A percentile compares a stretch with the other conserved stretches of the same genome.
These are phyloP conservation scores for Linnemannia exigua DNA, from an alignment of 192 early-diverging fungal genomes.

Conservation along the genomic window DNA sequence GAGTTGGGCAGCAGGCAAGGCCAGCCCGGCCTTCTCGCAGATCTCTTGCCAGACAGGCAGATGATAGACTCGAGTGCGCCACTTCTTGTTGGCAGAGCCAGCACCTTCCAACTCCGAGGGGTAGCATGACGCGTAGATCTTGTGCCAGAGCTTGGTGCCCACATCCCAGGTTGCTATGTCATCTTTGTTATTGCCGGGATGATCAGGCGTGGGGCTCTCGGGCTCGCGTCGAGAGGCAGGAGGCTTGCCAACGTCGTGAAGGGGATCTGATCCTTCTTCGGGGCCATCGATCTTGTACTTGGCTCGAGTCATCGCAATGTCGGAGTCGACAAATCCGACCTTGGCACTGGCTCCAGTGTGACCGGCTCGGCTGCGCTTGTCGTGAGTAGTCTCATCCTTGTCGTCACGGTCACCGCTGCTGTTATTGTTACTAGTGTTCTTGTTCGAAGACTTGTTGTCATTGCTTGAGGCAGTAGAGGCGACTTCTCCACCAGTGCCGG, in stretches of 20 bases:
- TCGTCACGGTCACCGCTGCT: neutral
- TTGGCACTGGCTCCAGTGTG: conserved; percentile 8
- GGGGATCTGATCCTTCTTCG: no score
- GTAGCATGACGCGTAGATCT: neutral
- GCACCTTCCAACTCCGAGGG: neutral
- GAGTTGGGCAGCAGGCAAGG: neutral
- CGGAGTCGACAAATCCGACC: conserved; percentile 3
- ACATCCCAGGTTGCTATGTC: neutral
- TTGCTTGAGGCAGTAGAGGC: neutral
- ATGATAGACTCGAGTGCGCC: neutral
- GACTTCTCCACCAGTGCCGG: neutral
- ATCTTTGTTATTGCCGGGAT: no score
- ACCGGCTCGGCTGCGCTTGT: conserved; percentile 2
- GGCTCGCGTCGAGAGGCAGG: no score
- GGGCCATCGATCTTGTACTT: conserved; percentile 9
- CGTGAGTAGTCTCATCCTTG: neutral
- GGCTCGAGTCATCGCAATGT: conserved; percentile 10
- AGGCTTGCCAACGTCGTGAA: no score
- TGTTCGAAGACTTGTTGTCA: neutral
- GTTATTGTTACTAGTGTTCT: neutral
- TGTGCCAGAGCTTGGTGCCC: neutral
- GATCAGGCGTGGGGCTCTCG: neutral
- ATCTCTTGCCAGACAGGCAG: conserved; percentile 7
- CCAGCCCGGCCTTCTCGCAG: conserved; percentile 6
- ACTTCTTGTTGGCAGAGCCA: neutral